Conservation (phyloP, 1,139 yeast species). For the Petasospora fabianii region DNA sequence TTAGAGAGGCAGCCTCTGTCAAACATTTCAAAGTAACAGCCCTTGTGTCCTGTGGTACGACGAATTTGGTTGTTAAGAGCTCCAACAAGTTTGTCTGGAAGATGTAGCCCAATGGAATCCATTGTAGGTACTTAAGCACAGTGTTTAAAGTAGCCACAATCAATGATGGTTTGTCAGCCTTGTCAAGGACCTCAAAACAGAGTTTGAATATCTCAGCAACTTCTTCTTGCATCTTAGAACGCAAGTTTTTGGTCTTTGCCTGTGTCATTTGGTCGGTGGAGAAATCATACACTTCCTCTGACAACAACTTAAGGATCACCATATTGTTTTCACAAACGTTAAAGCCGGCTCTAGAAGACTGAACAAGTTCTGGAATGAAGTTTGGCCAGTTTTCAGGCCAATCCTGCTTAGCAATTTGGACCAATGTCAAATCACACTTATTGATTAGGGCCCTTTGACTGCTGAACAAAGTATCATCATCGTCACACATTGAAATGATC, state of each 20-base stretch:
- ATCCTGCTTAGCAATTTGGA: constrained; percentile 91
- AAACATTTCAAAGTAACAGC: constrained; percentile 84
- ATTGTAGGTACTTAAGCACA: constrained; percentile 78
- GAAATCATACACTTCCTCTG: constrained; percentile 95
- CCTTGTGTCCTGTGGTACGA: constrained; percentile 78
- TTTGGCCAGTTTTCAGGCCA: constrained; percentile 99
- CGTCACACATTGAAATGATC: constrained; percentile 89
- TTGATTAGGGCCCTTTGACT: constrained; percentile 80
- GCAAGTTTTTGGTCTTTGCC: constrained; percentile 82
- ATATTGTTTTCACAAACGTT: constrained; percentile 97
- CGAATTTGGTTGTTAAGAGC: constrained; percentile 68
- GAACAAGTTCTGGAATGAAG: constrained; percentile 89
- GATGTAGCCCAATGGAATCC: constrained; percentile 90
- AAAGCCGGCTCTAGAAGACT: constrained; percentile 77
- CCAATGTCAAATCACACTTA: constrained; percentile 91
- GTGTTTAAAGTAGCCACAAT: constrained; percentile 84
- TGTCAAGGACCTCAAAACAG: constrained; percentile 89
- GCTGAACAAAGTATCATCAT: constrained; percentile 74
- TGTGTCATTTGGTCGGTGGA: constrained; percentile 95
- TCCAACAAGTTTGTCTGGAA: constrained; percentile 82
- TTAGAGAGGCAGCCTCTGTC: constrained; percentile 79
- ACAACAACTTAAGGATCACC: constrained; percentile 81
- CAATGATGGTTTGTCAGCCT: constrained; percentile 77
- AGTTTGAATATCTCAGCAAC: constrained; percentile 90
- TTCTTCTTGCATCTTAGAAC: constrained; percentile 81